These are phyloP conservation scores for Chenopodium formosanum DNA, from an alignment of 148 eudicot genomes.

Conservation along the genomic window DNA sequence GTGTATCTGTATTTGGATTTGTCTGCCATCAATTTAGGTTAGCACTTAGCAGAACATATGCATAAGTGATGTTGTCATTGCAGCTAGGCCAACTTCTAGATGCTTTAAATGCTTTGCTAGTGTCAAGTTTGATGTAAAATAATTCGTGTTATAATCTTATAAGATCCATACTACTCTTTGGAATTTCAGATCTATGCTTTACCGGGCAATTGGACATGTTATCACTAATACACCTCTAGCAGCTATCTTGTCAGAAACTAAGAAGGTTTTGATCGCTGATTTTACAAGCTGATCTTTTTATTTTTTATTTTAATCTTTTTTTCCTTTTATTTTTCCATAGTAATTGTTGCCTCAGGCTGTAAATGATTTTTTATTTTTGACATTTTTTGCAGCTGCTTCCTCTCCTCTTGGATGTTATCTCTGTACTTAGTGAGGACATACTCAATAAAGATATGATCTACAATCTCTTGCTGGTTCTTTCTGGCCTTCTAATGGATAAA, in stretches of 20 bases:
- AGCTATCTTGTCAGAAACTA: slow-evolving; percentile 71
- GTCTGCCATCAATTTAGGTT: not conserved
- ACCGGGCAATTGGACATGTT: slow-evolving; percentile 73
- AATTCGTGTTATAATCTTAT: not conserved
- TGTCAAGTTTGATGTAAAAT: not conserved
- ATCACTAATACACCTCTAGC: slow-evolving; percentile 59
- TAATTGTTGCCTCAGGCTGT: not conserved
- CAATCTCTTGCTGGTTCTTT: slow-evolving; percentile 63
- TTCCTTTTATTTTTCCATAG: not conserved
- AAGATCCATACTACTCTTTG: slow-evolving; percentile 2
- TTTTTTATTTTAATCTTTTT: not conserved
- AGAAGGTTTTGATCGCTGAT: slow-evolving; percentile 50
- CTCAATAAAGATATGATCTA: slow-evolving; percentile 64
- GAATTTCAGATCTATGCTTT: slow-evolving; percentile 62
- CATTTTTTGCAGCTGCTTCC: slow-evolving; percentile 68
- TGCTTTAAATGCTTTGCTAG: not conserved
- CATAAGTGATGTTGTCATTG: not conserved
- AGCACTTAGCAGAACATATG: not conserved
- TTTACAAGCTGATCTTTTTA: not conserved
- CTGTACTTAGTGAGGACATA: slow-evolving; percentile 56
- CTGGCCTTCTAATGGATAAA: slow-evolving; percentile 73
- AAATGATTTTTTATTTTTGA: slow-evolving; percentile 6
- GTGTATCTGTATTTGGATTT: not conserved
- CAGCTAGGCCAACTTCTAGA: not conserved
- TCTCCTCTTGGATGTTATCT: slow-evolving; percentile 54